A percentile compares a stretch with the other conserved stretches of the same genome.
Evolutionary conservation across 2,329 filamentous ascomycete genomes (phyloP).

Genomic region (Aspergillus ustus): DNA sequence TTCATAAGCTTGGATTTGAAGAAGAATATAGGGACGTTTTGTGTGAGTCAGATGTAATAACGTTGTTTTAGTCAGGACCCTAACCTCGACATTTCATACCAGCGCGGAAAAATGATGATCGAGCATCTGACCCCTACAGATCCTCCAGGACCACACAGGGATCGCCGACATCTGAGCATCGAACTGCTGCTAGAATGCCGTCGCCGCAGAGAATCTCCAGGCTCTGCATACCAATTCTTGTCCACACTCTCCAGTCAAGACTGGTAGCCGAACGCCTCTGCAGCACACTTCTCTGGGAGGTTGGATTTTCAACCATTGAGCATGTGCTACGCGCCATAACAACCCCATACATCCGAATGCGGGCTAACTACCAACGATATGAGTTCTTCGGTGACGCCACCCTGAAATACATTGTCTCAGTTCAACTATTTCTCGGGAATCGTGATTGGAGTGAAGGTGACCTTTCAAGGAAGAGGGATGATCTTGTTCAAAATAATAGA

Average conservation of each 20-base stretch:
- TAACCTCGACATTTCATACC: too few species aligned
- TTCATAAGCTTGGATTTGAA: too few species aligned
- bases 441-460: background rate
- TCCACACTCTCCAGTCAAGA: background rate
- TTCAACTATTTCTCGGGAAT: slow-evolving; percentile 5
- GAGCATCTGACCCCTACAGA: too few species aligned
- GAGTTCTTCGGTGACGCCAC: background rate
- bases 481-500: background rate
- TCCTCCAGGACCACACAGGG: too few species aligned
- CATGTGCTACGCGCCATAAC: background rate
- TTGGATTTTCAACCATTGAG: background rate
- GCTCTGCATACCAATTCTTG: background rate
- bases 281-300: background rate
- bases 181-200: too few species aligned
- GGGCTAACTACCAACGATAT: background rate
- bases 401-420: background rate
- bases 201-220: background rate
- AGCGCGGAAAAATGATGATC: too few species aligned
- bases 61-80: too few species aligned
- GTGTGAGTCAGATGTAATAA: too few species aligned
- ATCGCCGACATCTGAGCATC: too few species aligned
- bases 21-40: too few species aligned
- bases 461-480: background rate
- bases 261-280: background rate
- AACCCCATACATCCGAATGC: background rate